Conservation (phyloP, 768 basidiomycete species). For the Trametes cubensis region DNA sequence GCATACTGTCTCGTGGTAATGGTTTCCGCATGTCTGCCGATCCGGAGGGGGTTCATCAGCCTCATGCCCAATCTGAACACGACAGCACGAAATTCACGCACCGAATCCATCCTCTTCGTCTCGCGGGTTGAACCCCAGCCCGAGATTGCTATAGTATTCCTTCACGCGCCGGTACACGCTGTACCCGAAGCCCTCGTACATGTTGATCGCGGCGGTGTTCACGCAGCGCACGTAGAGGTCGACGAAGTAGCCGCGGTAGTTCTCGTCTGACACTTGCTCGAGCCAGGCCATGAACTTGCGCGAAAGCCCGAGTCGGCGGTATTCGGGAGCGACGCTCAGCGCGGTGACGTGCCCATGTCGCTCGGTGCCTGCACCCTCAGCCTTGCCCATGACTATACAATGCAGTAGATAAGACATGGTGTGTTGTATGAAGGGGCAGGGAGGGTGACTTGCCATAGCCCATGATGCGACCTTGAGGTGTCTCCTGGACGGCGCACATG, state of each 20-base stretch:
- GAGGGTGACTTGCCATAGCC: conserved; percentile 74
- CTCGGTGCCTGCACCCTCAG: conserved; percentile 73
- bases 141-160: conserved; percentile 86
- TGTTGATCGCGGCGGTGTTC: conserved; percentile 78
- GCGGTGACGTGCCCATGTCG: conserved; percentile 97
- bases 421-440: conserved; percentile 7
- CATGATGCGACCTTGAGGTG: conserved; percentile 83
- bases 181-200: conserved; percentile 91
- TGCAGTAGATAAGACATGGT: background rate
- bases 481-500: conserved; percentile 80
- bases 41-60: background rate
- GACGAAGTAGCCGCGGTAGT: conserved; percentile 86
- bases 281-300: conserved; percentile 85
- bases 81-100: conserved; percentile 34
- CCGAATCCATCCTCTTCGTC: conserved; percentile 93
- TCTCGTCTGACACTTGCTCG: conserved; percentile 81
- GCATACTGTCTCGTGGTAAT: conserved; percentile 57
- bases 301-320: conserved; percentile 85
- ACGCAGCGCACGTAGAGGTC: conserved; percentile 94
- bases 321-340: conserved; percentile 91
- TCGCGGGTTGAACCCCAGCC: conserved; percentile 71
- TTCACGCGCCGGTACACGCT: conserved; percentile 89
- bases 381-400: conserved; percentile 85
- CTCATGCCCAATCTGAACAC: background rate
- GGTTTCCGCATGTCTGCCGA: conserved; percentile 71